Conservation (phyloP, 331 rosid species). For the Dryas integrifolia region DNA sequence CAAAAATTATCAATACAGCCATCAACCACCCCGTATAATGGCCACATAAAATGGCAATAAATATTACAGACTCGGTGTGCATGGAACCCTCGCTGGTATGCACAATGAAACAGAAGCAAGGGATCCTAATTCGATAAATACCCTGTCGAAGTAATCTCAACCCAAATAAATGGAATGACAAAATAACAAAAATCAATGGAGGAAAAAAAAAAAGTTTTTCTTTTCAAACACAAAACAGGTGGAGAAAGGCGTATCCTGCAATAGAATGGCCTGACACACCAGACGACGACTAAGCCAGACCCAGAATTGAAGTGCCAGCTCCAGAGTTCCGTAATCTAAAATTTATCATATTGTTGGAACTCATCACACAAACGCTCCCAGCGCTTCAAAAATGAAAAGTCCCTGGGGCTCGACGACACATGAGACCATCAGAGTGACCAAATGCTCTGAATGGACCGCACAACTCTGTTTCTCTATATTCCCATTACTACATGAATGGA, state of each 20-base stretch:
- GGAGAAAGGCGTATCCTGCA: constrained; percentile 38
- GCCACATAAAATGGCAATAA: constrained; percentile 44
- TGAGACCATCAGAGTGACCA: constrained; percentile 41
- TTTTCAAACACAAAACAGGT: constrained; percentile 15
- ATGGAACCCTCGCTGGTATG: constrained; percentile 32
- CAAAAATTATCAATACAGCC: constrained; percentile 46
- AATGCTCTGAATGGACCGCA: constrained; percentile 41
- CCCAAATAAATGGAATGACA: constrained; percentile 29
- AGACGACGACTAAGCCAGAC: constrained; percentile 30
- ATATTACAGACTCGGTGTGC: constrained; percentile 34
- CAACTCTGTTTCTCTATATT: constrained; percentile 35
- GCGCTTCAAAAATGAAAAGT: constrained; percentile 43
- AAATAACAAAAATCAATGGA: not conserved
- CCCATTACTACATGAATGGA: constrained; percentile 44
- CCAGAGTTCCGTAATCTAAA: constrained; percentile 31
- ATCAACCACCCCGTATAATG: constrained; percentile 41
- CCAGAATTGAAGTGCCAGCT: constrained; percentile 30
- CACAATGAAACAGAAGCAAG: constrained; percentile 18
- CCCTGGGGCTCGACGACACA: constrained; percentile 34
- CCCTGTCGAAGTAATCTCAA: constrained; percentile 20
- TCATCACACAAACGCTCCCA: constrained; percentile 30
- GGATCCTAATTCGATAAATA: constrained; percentile 27
- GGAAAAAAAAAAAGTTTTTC: not conserved
- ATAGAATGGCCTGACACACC: constrained; percentile 40
- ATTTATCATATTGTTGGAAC: constrained; percentile 26